Evolutionary conservation across 129 eudicot species (phyloP).

Genomic region (Saussurea involucrata): DNA sequence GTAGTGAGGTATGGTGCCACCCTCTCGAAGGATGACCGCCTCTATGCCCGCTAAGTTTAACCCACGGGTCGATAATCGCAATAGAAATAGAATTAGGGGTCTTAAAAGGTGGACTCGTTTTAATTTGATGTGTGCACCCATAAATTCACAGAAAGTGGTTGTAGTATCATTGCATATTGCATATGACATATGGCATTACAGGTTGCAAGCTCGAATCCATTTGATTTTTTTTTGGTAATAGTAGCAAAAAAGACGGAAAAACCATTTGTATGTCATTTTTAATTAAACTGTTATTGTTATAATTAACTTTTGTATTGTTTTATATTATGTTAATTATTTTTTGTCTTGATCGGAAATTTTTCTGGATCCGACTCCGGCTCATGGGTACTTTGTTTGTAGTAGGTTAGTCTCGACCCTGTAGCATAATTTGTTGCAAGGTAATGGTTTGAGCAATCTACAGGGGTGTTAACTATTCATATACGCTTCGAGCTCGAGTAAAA

Average conservation of each 20-base stretch:
- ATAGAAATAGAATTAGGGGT: background rate
- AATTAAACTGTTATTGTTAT: background rate
- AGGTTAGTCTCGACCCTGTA: no score
- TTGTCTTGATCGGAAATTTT: no score
- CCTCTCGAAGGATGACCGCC: background rate
- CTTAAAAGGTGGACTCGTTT: background rate
- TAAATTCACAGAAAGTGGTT: background rate
- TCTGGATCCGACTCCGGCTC: no score
- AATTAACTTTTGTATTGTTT: background rate
- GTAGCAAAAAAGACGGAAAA: background rate
- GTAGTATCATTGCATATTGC: background rate
- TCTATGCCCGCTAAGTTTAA: background rate
- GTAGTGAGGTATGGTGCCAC: conserved; percentile 20
- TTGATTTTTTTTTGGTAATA: no score
- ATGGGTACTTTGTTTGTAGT: no score
- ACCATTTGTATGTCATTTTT: background rate
- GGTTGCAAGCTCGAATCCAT: no score
- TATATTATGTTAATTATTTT: background rate
- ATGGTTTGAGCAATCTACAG: no score
- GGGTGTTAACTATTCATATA: no score
- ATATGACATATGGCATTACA: no score
- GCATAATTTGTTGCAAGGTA: no score
- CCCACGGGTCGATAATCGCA: background rate
- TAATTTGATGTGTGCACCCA: background rate
- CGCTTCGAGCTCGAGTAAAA: no score